Base-by-base conservation (phyloP, 441 rosid species). In the Populus hybrid region DNA sequence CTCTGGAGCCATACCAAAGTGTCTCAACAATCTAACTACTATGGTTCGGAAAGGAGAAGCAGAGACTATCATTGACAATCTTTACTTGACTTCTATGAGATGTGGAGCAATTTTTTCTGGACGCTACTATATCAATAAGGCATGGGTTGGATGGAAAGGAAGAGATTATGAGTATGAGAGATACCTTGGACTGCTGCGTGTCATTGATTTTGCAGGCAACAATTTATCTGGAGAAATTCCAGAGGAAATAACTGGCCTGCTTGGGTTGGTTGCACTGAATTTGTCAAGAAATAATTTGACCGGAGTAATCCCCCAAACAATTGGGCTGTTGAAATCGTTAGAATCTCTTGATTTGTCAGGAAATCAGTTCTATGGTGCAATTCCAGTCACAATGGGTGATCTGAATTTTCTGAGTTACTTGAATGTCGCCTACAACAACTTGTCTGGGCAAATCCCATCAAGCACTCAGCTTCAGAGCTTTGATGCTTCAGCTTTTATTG, bases 401-500 rank as follows among this genome's bases (percentile, higher is more conserved):
- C 50, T 73, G 18, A 24, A 6, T 21, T 73, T 66, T 67, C 23
- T 80, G 24, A 59, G 40, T 9, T 9, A 11, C 24, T 59, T 80
- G 71, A 20, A 76, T 69, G 33, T 80, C 69, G 38, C 83, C 3
- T 20, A 53, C 14, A 80, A 80, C 28, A 28, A 72, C 33, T 56
- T 76, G 31, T 72, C 69, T 2, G 80, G 74, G 31, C 61, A 53
- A 80, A 76, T 80, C 36, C 83, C 80, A n/a, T 40, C 18, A 11
- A 24, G 74, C 50, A 76, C 79, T 40, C 70, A 76, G 71, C 71
- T 80, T 23, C 71, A 72, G 74, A 76, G 71, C 68, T 76, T 76
- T 12, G 1, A 40, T 68, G 77, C 65, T 11, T 29, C 56, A 14
- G 21, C 23, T 8, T 67, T 40, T 68, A 12, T 6, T 0, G 77